Conservation (phyloP, 129 eudicot genomes). For the Calendula officinalis region DNA sequence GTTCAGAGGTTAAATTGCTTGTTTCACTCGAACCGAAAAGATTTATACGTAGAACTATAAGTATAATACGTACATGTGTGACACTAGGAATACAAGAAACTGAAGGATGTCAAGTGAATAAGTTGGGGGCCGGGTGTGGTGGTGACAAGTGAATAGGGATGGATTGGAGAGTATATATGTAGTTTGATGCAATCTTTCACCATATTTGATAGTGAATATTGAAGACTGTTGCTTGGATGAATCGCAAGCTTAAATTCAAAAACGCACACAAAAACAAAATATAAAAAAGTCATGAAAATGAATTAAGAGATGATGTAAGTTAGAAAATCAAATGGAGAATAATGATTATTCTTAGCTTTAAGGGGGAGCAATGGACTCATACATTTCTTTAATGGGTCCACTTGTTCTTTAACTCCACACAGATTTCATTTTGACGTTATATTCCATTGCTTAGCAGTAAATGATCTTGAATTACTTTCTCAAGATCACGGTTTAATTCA, state of each 20-base stretch:
- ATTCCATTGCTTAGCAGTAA: not conserved
- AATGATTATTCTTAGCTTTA: conserved; percentile 84
- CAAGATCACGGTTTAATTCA: too few relatives aligned
- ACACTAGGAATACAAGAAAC: conserved; percentile 4
- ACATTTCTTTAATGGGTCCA: conserved; percentile 43
- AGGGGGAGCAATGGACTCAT: conserved; percentile 75
- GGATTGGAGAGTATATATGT: conserved; percentile 30
- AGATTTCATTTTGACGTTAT: not conserved
- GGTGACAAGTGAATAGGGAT: conserved; percentile 30
- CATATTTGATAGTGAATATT: conserved; percentile 64
- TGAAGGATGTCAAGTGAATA: conserved; percentile 25
- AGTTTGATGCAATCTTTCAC: conserved; percentile 70
- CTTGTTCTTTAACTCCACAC: conserved; percentile 3
- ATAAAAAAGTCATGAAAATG: conserved; percentile 31
- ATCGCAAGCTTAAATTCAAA: conserved; percentile 56
- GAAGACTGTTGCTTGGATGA: conserved; percentile 67
- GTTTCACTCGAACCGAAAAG: not conserved
- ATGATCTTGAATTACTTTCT: too few relatives aligned
- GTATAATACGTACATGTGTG: not conserved
- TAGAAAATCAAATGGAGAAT: conserved; percentile 34
- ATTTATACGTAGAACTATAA: not conserved
- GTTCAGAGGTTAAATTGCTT: not conserved
- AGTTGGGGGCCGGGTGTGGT: conserved; percentile 26
- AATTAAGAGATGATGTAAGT: conserved; percentile 21
- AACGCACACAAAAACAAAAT: conserved; percentile 36